Percentiles rank a stretch among this genome's conserved stretches.
Conservation (phyloP, 768 basidiomycete species). For the Phylloporus scabripes region DNA sequence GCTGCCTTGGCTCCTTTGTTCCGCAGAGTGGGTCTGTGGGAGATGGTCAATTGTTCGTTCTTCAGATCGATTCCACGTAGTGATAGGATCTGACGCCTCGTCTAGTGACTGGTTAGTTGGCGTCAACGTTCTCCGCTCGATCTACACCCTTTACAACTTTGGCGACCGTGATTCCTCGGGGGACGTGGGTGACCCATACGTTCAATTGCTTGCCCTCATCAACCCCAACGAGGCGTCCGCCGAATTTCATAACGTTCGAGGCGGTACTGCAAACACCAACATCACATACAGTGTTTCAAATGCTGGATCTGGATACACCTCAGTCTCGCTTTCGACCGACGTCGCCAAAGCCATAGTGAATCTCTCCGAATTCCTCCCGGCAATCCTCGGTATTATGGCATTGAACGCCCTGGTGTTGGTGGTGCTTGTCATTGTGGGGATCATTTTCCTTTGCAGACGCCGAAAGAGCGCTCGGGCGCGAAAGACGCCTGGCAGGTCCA, state of each 20-base stretch:
- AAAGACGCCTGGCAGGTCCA: conserved; percentile 42
- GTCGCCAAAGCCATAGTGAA: conserved; percentile 54
- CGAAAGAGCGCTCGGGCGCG: conserved; percentile 33
- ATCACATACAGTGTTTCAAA: conserved; percentile 58
- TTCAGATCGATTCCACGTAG: background rate
- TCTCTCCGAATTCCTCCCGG: conserved; percentile 63
- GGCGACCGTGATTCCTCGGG: conserved; percentile 67
- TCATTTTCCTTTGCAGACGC: conserved; percentile 50
- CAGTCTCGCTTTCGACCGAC: conserved; percentile 53
- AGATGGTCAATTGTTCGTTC: conserved; percentile 59
- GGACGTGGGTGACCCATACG: conserved; percentile 69
- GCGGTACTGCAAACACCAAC: conserved; percentile 56
- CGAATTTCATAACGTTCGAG: conserved; percentile 65
- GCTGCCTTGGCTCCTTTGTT: conserved; percentile 72
- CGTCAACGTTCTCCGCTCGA: conserved; percentile 75
- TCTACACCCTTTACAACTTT: conserved; percentile 82
- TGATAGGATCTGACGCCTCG: conserved; percentile 5
- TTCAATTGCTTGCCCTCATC: conserved; percentile 66
- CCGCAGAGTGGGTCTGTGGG: conserved; percentile 56
- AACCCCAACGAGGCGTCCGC: conserved; percentile 64
- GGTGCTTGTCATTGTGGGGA: conserved; percentile 48
- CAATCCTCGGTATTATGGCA: conserved; percentile 68
- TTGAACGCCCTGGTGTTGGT: conserved; percentile 71
- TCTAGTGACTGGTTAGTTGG: conserved; percentile 77
- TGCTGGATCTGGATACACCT: conserved; percentile 39